Base-by-base conservation (phyloP, 2,329 filamentous ascomycete genomes). In the Fusarium subtropicale region DNA sequence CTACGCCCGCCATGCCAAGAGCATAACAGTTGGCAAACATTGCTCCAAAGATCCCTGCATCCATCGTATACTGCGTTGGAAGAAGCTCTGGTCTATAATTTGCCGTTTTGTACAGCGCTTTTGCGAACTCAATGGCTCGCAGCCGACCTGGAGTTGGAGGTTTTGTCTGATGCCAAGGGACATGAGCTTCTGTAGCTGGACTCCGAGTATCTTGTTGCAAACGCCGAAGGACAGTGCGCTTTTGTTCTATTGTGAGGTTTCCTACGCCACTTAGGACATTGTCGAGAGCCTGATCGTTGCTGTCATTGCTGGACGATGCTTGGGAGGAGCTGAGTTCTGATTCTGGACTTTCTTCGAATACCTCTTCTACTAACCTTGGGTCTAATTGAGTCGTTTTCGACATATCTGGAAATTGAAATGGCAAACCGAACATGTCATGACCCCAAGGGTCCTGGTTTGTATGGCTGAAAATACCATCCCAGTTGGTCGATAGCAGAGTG, bases 11-110 rank as follows among this genome's bases (percentile, higher is more conserved):
- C 66, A 78, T 74, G 24, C 78, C 77, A n/a, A 78, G 72, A 44
- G 76, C 78, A 26, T 79, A 76, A 9, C 76, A 76, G 59, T 82
- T 83, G 13, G 78, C 76, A 7, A 82, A 67, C 2, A 80, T 69
- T 11, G 76, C 76, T 8, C 75, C 74, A 64, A 81, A 81, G 51
- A 79, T 74, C 9, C 73, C 71, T 13, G 58, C 42, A 20, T 73
- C 64, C 51, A 48, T 66, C 11, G 57, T 59, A 46, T 68, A 75
- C 38, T 71, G 54, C 12, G 56, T 60, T 5, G 68, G 72, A 2
- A 64, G 46, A 22, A 64, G 52, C 12, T 59, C 55, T 1, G 72
- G 73, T 7, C 61, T 52, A 16, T 64, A 48, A 26, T 64, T 46
- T 33, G 63, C 58, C 15, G 69, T 66, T 36, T 59, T 56, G 39